Evolutionary conservation across 768 basidiomycete species (phyloP), one percentile per base, ranked within the genome.

Genomic region (Serendipita sp.): DNA sequence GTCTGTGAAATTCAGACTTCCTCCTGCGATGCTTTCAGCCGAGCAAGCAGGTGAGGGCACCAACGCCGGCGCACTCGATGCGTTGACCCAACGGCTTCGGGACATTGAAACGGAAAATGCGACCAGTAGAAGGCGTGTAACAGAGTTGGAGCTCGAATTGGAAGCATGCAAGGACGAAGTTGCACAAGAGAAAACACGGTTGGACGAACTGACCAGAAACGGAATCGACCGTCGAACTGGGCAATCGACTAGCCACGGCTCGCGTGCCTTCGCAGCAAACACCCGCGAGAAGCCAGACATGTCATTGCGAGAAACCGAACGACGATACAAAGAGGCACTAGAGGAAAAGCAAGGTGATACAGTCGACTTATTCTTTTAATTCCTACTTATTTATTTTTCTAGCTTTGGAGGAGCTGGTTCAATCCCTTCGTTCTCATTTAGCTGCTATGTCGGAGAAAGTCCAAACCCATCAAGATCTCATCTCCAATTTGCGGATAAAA

Each of bases 81-180:
- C 72, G 1, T 70, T 76, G 0, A 71, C 74, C 63, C 66, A 71
- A 0, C 85, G 88, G 67, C 76, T 95, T 7, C 77, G 82, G 15
- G 80, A 85, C 45, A 79, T 94, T 2, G 89, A 93, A 69, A 80
- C 83, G 0, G 89, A 95, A 70, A 94, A 94, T 68, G 78, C 84
- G 3, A 81, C 89, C 7, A 92, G 91, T 3, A 80, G 89, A 1
- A 78, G 88, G 30, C 79, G 92, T 16, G 88, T 96, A n/a, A 76
- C 84, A 44, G 92, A 95, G 70, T 79, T 96, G 2, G 93, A 96
- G 73, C 76, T 80, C 64, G 93, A 95, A 71, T 78, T 96, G 3
- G 91, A 95, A 67, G 81, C 81, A 13, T 89, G 88, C 68, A 89
- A 87, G 71, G 79, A 81, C n/a, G 88, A 93, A 51, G 86, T 89